A percentile compares a stretch with the other conserved stretches of the same genome.
These are phyloP conservation scores for Fusarium camptoceras DNA, from an alignment of 2,329 filamentous ascomycete genomes.

Conservation along the genomic window DNA sequence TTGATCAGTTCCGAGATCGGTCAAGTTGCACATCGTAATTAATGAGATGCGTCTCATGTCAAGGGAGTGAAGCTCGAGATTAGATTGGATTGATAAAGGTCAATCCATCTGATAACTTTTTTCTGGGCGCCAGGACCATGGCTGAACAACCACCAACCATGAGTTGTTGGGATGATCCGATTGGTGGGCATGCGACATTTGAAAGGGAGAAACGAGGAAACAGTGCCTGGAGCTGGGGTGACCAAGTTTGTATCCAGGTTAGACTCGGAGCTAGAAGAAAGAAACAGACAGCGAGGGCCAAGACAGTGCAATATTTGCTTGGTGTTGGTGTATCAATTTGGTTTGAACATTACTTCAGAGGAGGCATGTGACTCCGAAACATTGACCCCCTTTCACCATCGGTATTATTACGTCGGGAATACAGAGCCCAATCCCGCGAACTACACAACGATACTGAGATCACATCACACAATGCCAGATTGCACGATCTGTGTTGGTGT, in stretches of 20 bases:
- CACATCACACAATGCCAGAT: background rate
- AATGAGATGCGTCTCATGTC: constrained; percentile 25
- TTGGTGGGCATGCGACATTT: constrained; percentile 23
- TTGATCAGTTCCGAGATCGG: constrained; percentile 38
- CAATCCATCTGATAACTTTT: constrained; percentile 37
- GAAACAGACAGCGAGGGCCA: background rate
- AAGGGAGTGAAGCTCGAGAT: constrained; percentile 38
- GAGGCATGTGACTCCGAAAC: constrained; percentile 37
- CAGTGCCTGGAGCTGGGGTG: background rate
- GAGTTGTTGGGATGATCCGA: constrained; percentile 31
- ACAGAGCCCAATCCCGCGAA: background rate
- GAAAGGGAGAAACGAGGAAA: constrained; percentile 19
- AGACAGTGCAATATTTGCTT: background rate
- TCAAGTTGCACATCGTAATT: constrained; percentile 12
- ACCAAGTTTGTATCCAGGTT: constrained; percentile 2
- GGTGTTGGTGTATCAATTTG: background rate
- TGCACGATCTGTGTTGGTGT: constrained; percentile 4
- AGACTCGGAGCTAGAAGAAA: constrained; percentile 3
- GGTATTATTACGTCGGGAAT: background rate
- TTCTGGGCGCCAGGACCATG: constrained; percentile 4
- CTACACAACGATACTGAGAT: background rate
- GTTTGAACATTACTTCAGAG: background rate
- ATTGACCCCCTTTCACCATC: background rate
- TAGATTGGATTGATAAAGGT: constrained; percentile 49
- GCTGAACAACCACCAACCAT: constrained; percentile 6